Evolutionary conservation across 2,329 filamentous ascomycete species (phyloP), one percentile per base, ranked within the genome.

Genomic region (Colletotrichum lini): DNA sequence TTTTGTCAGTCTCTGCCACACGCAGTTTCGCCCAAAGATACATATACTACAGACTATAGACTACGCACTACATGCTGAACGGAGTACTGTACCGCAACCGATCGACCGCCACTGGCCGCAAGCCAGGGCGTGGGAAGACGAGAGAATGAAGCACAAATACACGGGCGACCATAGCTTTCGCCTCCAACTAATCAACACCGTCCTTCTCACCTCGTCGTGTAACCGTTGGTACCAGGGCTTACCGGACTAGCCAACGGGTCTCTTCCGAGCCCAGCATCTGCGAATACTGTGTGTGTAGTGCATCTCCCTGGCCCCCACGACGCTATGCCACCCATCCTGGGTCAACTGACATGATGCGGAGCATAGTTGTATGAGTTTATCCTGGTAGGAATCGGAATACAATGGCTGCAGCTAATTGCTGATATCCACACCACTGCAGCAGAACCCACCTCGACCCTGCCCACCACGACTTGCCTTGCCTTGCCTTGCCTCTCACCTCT

Each of bases 401-500:
- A 71, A 71, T 71, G 58, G 65, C 64, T 64, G 45, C 65, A 68
- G 57, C 52, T 59, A 47, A n/a, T 52, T 61, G 57, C 65, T 71
- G 58, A 71, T 68, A 52, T 47, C 68, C 68, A 64, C 68, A 47
- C 45, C 57, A 62, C 59, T 47, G 58, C 58, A 63, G 65, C 54
- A 47, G 53, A 68, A 47, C 45, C 64, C 65, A 63, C 58, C 15
- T 23, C 58, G 45, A 63, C 65, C 53, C 58, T 71, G 65, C 47
- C 30, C 30, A 9, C 30, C 30, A 35, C 30, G 30, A 8, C 30
- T 35, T 35, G 30, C 30, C 30, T 35, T 35, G 30, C 30, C 30
- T 7, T 30, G 30, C 65, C 59, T 61, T 16, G 18, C 44, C 40
- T 60, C 40, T 61, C 52, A 59, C 35, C 65, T 53, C 2, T 42